Percentiles rank a stretch among this genome's conserved stretches.
Conservation (phyloP, 2,329 filamentous ascomycete genomes). For the Phaeosphaeria sp. region DNA sequence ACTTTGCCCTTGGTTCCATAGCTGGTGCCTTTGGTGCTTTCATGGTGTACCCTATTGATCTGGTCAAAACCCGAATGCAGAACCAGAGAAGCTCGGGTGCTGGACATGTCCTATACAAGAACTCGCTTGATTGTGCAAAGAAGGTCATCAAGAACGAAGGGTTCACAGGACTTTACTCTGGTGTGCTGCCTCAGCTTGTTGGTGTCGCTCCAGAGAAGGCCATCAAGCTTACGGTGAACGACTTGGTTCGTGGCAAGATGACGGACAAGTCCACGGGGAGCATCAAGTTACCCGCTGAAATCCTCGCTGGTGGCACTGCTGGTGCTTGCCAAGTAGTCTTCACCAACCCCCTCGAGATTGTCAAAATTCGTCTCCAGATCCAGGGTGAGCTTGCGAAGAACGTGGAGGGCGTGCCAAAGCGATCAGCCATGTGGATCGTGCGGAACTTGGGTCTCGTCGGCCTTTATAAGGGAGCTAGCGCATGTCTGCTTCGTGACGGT, state of each 20-base stretch:
- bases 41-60: conserved; percentile 98
- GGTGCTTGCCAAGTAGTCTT: conserved; percentile 98
- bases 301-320: conserved; percentile 86
- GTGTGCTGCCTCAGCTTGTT: conserved; percentile 91
- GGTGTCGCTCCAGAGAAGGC: conserved; percentile 99
- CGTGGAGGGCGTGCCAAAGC: conserved; percentile 79
- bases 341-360: conserved; percentile 97
- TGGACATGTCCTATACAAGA: conserved; percentile 91
- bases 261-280: conserved; percentile 75
- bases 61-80: conserved; percentile 98
- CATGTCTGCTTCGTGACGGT: conserved; percentile 86
- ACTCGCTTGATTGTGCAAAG: conserved; percentile 91
- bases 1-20: conserved; percentile 86
- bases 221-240: conserved; percentile 98
- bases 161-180: conserved; percentile 87
- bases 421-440: conserved; percentile 97
- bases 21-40: conserved; percentile 98
- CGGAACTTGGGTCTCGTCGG: conserved; percentile 92
- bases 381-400: conserved; percentile 95
- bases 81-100: conserved; percentile 84
- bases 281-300: conserved; percentile 75
- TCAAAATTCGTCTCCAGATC: conserved; percentile 97
- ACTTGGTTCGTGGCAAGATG: conserved; percentile 80
- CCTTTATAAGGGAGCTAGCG: conserved; percentile 94
- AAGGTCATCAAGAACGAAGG: conserved; percentile 96